Percentiles rank a stretch among this genome's conserved stretches.
Conservation (phyloP, 768 basidiomycete species). For the Kwoniella sp. region DNA sequence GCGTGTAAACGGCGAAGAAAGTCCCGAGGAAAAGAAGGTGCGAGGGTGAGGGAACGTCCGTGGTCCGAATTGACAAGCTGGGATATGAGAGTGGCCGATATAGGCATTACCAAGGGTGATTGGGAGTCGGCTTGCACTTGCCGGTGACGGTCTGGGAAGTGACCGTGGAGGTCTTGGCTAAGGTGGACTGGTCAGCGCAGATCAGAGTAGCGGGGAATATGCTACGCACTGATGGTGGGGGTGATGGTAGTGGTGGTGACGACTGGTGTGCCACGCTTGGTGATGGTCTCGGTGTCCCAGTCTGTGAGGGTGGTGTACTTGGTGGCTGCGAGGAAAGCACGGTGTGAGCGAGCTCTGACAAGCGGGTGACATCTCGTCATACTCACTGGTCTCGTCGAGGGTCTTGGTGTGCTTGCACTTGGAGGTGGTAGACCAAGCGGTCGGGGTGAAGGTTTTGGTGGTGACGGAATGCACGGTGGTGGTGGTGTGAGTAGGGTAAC, state of each 20-base stretch:
- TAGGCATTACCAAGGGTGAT: not conserved
- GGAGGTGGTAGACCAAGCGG: slow-evolving; percentile 7
- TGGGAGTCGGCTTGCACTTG: slow-evolving; percentile 1
- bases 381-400: slow-evolving; percentile 15
- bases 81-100: no score
- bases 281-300: not conserved
- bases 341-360: not conserved
- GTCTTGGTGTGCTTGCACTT: slow-evolving; percentile 17
- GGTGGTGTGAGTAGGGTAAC: slow-evolving; percentile 1
- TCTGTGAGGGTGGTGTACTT: slow-evolving; percentile 6
- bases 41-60: no score
- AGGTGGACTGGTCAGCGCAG: not conserved
- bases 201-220: no score
- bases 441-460: slow-evolving; percentile 16
- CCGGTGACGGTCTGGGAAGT: slow-evolving; percentile 10
- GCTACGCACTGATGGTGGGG: slow-evolving; percentile 2
- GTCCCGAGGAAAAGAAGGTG: no score
- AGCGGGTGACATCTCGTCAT: not conserved
- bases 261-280: slow-evolving; percentile 1
- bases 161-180: slow-evolving; percentile 6
- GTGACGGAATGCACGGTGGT: not conserved
- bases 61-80: no score
- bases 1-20: no score
- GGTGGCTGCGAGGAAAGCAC: not conserved
- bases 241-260: slow-evolving; percentile 2